Evolutionary conservation across 352 stramenopile species (phyloP).

Genomic region (Aphanomyces invadans): DNA sequence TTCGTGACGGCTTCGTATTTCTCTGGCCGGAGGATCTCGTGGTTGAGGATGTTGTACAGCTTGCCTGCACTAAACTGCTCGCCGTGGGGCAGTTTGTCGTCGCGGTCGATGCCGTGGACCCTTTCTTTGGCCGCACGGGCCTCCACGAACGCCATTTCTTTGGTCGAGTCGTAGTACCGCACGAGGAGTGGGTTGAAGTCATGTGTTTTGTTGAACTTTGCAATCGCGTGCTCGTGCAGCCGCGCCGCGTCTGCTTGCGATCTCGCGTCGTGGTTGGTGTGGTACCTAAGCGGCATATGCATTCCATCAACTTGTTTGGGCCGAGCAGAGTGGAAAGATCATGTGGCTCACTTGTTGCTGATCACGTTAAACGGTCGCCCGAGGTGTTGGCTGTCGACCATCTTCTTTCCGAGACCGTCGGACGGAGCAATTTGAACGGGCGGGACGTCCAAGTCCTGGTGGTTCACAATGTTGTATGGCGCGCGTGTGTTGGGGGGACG

Average conservation of each 20-base stretch:
- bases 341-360: slow-evolving; percentile 75
- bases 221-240: slow-evolving; percentile 43
- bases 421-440: neutral
- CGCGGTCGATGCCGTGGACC: slow-evolving; percentile 46
- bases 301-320: too few species aligned
- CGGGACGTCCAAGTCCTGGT: slow-evolving; percentile 27
- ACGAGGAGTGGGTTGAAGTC: slow-evolving; percentile 56
- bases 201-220: slow-evolving; percentile 61
- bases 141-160: slow-evolving; percentile 44
- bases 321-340: too few species aligned
- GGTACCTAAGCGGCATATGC: slow-evolving; percentile 32
- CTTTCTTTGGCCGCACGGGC: slow-evolving; percentile 35
- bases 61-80: slow-evolving; percentile 58
- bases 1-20: slow-evolving; percentile 39
- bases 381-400: slow-evolving; percentile 30
- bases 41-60: slow-evolving; percentile 77
- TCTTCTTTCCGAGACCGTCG: slow-evolving; percentile 22
- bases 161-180: slow-evolving; percentile 46
- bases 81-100: slow-evolving; percentile 41
- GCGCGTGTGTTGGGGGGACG: slow-evolving; percentile 18
- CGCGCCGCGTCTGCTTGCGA: slow-evolving; percentile 31
- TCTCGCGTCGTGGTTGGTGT: slow-evolving; percentile 43
- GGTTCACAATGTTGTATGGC: slow-evolving; percentile 62
- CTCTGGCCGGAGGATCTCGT: slow-evolving; percentile 43
- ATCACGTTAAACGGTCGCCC: slow-evolving; percentile 65